A percentile compares a stretch with the other conserved stretches of the same genome.
Evolutionary conservation across 2,329 filamentous ascomycete species (phyloP).

Genomic region (Nannizzia gypsea): DNA sequence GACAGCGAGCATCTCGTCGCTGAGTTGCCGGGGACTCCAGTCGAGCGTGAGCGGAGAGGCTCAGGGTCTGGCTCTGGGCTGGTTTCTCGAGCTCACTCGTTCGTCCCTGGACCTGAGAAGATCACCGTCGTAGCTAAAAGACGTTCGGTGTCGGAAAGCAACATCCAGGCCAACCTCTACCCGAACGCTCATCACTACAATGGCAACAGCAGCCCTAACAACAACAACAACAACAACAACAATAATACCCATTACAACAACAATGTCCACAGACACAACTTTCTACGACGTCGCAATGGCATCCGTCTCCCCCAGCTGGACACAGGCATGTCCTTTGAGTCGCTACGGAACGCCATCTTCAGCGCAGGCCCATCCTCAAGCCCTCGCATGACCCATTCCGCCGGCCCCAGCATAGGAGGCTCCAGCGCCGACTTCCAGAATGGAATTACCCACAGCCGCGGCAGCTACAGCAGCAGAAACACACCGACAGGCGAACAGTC

Average conservation of each 20-base stretch:
- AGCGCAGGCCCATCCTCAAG: not conserved
- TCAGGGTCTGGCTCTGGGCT: not conserved
- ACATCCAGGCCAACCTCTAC: conserved; percentile 8
- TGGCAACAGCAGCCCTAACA: not conserved
- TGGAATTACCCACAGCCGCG: not conserved
- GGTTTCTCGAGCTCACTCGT: conserved; percentile 12
- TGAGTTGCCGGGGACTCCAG: not conserved
- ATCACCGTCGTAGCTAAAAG: conserved; percentile 12
- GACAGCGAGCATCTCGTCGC: not conserved
- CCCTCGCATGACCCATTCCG: conserved; percentile 10
- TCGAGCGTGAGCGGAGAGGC: not conserved
- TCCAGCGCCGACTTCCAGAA: not conserved
- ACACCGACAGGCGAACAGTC: not conserved
- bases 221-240: not conserved
- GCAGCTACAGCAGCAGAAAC: too few relatives aligned
- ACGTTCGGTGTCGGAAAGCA: conserved; percentile 14
- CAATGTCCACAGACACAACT: conserved; percentile 4
- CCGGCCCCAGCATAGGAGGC: conserved; percentile 12
- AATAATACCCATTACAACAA: too few relatives aligned
- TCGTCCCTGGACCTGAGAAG: conserved; percentile 13
- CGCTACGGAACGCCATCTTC: not conserved
- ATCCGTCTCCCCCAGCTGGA: conserved; percentile 17
- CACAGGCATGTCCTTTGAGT: conserved; percentile 6
- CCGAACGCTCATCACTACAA: not conserved
- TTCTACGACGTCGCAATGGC: conserved; percentile 14